Percentiles rank a stretch among this genome's conserved stretches.
phyloP scores from a whole-genome alignment of 805 yeast species.

The Candida arabinofermentans region DNA sequence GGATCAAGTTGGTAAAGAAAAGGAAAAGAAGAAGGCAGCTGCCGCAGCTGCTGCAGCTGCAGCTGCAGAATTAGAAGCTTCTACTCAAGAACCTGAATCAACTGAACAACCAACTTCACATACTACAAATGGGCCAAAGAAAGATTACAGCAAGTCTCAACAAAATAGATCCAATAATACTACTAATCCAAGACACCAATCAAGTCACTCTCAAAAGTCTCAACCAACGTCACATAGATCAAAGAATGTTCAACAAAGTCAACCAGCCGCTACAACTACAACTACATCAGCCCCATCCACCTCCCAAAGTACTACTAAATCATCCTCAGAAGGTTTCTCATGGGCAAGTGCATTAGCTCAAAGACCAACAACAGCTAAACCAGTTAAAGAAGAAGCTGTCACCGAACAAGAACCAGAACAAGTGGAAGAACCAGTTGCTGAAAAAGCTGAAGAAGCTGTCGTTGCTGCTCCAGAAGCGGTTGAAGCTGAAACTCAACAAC shows the following conservation, averaged over 20 bases:
- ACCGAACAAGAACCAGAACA: conserved; percentile 2
- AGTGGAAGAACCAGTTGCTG: conserved; percentile 2
- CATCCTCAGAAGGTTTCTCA: conserved; percentile 23
- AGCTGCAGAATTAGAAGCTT: conserved; percentile 4
- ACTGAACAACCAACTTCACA: conserved; percentile 2
- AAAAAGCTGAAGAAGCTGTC: conserved; percentile 5
- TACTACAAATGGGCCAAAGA: conserved; percentile 6
- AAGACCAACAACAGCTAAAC: conserved; percentile 13
- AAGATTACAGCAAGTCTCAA: conserved; percentile 1
- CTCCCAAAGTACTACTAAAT: conserved; percentile 6
- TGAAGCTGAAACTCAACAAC: conserved; percentile 2
- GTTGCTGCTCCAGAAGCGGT: conserved; percentile 2
- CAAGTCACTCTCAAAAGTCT: conserved; percentile 4
- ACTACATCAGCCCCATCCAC: conserved; percentile 1
- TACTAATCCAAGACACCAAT: conserved; percentile 1
- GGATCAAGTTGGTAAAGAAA: conserved; percentile 85
- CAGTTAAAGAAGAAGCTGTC: conserved; percentile 6
- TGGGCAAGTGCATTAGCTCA: conserved; percentile 33
- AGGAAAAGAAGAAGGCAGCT: conserved; percentile 41
- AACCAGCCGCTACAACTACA: not conserved
- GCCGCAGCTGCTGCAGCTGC: conserved; percentile 14
- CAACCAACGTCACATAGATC: not conserved
- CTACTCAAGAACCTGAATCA: not conserved
- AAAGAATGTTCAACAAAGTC: not conserved
- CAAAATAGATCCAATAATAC: conserved; percentile 2